These are phyloP conservation scores for Penicillium cosmopolitanum DNA, from an alignment of 495 filamentous ascomycete species.

Conservation along the genomic window DNA sequence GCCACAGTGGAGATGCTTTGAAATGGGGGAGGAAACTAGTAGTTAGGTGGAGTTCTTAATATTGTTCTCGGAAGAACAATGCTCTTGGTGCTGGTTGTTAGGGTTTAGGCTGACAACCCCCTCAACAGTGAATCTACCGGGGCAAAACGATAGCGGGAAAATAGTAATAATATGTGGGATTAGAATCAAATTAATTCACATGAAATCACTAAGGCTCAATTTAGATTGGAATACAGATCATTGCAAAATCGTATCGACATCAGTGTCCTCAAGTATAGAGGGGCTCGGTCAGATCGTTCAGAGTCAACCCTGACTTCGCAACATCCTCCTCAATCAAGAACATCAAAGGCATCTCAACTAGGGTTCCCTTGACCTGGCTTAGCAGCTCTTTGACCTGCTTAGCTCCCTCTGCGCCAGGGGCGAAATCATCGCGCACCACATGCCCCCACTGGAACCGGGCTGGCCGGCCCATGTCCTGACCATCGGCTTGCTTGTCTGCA, in stretches of 20 bases:
- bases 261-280: slow-evolving; percentile 68
- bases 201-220: slow-evolving; percentile 10
- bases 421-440: slow-evolving; percentile 80
- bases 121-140: not conserved
- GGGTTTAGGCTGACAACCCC: not conserved
- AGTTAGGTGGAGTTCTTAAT: slow-evolving; percentile 4
- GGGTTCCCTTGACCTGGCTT: slow-evolving; percentile 70
- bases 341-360: slow-evolving; percentile 91
- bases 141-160: slow-evolving; percentile 1
- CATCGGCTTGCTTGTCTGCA: slow-evolving; percentile 49
- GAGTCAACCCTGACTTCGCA: slow-evolving; percentile 77
- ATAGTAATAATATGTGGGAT: not conserved
- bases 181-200: not conserved
- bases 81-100: not conserved
- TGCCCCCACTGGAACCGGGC: slow-evolving; percentile 75
- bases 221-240: slow-evolving; percentile 4
- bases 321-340: slow-evolving; percentile 89
- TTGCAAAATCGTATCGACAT: slow-evolving; percentile 7
- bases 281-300: slow-evolving; percentile 82
- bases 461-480: slow-evolving; percentile 43
- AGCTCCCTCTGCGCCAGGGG: slow-evolving; percentile 60
- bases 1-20: not conserved
- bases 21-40: not conserved
- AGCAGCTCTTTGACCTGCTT: slow-evolving; percentile 82
- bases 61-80: slow-evolving; percentile 23